Conservation (phyloP, 495 filamentous ascomycete species). For the Aspergillus sparsus region DNA sequence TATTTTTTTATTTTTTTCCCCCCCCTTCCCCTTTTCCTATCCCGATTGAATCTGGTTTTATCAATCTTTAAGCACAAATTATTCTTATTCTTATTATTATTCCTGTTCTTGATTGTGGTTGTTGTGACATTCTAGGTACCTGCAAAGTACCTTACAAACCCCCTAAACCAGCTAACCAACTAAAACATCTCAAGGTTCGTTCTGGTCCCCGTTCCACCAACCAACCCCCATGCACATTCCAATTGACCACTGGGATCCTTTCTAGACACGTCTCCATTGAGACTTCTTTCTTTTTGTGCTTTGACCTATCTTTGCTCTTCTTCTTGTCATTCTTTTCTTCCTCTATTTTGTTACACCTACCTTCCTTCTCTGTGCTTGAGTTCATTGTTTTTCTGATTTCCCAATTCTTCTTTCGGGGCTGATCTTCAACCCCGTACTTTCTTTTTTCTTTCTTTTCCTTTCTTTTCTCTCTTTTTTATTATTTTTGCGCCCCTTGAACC, state of each 20-base stretch:
- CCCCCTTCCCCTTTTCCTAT: constrained; percentile 30
- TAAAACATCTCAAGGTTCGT: constrained; percentile 32
- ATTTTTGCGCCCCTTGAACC: constrained; percentile 29
- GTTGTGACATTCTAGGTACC: constrained; percentile 33
- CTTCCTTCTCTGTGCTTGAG: constrained; percentile 31
- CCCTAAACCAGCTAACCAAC: constrained; percentile 25
- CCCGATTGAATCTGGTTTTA: constrained; percentile 23
- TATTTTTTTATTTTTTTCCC: not conserved
- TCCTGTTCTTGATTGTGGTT: constrained; percentile 30
- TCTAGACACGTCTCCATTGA: constrained; percentile 35
- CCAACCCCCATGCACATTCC: constrained; percentile 37
- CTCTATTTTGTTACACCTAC: constrained; percentile 38
- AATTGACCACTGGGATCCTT: constrained; percentile 30
- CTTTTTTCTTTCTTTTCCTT: constrained; percentile 31
- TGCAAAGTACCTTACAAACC: constrained; percentile 8
- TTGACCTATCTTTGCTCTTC: constrained; percentile 17
- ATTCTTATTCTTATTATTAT: constrained; percentile 19
- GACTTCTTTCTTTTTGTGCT: constrained; percentile 21
- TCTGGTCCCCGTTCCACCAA: constrained; percentile 27
- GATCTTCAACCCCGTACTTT: constrained; percentile 37
- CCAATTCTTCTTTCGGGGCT: constrained; percentile 43
- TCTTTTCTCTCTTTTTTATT: constrained; percentile 25
- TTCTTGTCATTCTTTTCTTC: constrained; percentile 28
- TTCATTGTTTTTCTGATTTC: constrained; percentile 16
- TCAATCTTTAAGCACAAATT: not conserved